Base-by-base conservation (phyloP, 1,139 yeast genomes). In the Pichia sp. region DNA sequence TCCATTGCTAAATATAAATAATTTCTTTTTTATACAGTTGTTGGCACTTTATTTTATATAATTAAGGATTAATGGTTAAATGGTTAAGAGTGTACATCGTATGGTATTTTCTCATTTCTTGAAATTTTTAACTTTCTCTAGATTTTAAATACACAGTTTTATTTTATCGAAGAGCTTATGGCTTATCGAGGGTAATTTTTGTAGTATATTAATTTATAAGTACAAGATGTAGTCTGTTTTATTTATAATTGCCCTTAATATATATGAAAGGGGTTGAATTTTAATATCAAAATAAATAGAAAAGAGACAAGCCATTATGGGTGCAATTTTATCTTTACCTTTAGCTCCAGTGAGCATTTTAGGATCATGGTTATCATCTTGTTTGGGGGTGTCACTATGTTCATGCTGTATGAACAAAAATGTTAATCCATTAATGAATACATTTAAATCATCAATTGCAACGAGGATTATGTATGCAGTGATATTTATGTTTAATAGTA, bases 401-500 rank as follows among this genome's bases (percentile, higher is more conserved):
- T 77, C 87, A 3, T 79, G 87, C 8, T 66, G 68, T 72, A 33
- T 71, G 74, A 56, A 66, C 69, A 49, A 68, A 67, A 41, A 56
- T 59, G 38, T 65, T 58, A 50, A 66, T 62, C 58, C 89, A 67
- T 66, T 83, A 69, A 69, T 80, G n/a, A 76, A 76, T 20, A 76
- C 82, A 1, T 74, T 76, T 58, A 66, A 69, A 48, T 84, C 95
- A 20, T 80, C 94, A 24, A 74, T 89, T 28, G 82, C 82, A 34
- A 81, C 90, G 7, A 76, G 98, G 60, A 70, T 90, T 30, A 77
- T 89, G 41, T 92, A 92, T 64, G 98, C 98, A 11, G 58, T 82
- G 29, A 68, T 90, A 39, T 78, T 94, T 49, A 67, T 89, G 37
- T 53, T 86, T 36, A 90, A 90, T 67, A 85, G 95, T 29, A 69